These are phyloP conservation scores for Alternaria incomplexa DNA, from an alignment of 2,329 filamentous ascomycete genomes.

Conservation along the genomic window DNA sequence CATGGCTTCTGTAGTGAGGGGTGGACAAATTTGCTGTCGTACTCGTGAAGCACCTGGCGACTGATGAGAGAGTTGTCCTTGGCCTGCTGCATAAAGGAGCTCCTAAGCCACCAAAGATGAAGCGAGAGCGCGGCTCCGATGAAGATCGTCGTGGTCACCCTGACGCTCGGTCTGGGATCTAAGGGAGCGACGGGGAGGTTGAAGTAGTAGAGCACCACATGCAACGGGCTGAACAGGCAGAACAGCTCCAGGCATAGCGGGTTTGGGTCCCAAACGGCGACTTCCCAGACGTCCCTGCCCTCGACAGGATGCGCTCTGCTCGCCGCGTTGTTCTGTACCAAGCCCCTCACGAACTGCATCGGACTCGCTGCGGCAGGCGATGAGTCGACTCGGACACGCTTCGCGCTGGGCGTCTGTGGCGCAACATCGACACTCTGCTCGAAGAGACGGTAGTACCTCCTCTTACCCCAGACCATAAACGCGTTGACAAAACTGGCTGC, in stretches of 20 bases:
- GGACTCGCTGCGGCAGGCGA: conserved; percentile 80
- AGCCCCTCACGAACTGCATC: conserved; percentile 72
- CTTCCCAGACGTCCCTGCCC: conserved; percentile 89
- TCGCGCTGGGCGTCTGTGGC: conserved; percentile 82
- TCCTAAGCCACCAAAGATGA: conserved; percentile 76
- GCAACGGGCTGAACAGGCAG: conserved; percentile 90
- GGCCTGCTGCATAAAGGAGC: conserved; percentile 79
- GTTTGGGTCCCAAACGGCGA: conserved; percentile 91
- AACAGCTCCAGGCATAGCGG: conserved; percentile 83
- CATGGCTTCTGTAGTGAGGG: conserved; percentile 84
- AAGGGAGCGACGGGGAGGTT: conserved; percentile 79
- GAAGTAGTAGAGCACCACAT: conserved; percentile 88
- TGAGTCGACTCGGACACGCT: conserved; percentile 86
- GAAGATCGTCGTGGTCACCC: conserved; percentile 81
- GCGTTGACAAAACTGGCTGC: conserved; percentile 75
- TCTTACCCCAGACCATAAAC: conserved; percentile 79
- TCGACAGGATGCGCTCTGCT: conserved; percentile 83
- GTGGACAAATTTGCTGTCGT: conserved; percentile 94
- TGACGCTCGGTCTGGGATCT: conserved; percentile 83
- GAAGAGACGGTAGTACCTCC: conserved; percentile 88
- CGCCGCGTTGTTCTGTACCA: conserved; percentile 74
- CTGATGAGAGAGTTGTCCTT: conserved; percentile 87
- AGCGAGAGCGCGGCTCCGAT: conserved; percentile 76
- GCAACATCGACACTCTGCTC: conserved; percentile 79
- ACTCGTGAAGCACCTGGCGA: conserved; percentile 91